Base-by-base conservation (phyloP, 202 grass and related monocot genomes). In the Panicum virgatum region DNA sequence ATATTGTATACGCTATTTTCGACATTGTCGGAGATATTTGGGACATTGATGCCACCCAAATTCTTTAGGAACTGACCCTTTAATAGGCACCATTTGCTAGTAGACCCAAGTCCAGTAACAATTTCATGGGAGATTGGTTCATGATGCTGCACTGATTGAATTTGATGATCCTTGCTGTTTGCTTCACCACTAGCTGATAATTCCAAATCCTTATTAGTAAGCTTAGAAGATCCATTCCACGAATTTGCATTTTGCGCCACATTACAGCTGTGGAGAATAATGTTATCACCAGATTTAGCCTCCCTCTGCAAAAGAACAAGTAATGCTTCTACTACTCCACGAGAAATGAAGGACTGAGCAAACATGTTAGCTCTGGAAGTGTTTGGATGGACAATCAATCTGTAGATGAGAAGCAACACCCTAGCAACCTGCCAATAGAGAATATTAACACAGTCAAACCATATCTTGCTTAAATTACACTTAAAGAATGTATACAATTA, bases 391-490 rank as follows among this genome's bases (percentile, higher is more conserved):
- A 89, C 91, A 74, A 99, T 87, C 80, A 99, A 84, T 76, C 96
- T 99, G 77, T 92, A 99, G 77, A 99, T 89, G 75, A 99, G 93
- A 84, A 94, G 96, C 82, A 99, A 84, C 67, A 99, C 93, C 88
- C 96, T 90, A 77, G 92, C 93, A 90, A 99, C 93, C 96, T 99
- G 89, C 68, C 74, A 92, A 90, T 42, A 77, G 69, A 53, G 37
- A 70, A 79, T 26, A 15, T 37, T 27, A 68, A 30, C 69, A 62
- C 78, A 79, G 67, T 60, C 74, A 73, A 66, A 63, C 47, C 48
- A 22, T 80, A 57, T 82, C 54, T 82, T 76, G 61, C 66, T 62
- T 34, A 36, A 32, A 27, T 83, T 66, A 51, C 66, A 73, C 73
- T 78, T 78, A 65, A 70, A 74, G 64, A 69, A 83, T 59, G 77